Evolutionary conservation across 257 asterid species (phyloP).

Genomic region (Scutellaria galericulata): DNA sequence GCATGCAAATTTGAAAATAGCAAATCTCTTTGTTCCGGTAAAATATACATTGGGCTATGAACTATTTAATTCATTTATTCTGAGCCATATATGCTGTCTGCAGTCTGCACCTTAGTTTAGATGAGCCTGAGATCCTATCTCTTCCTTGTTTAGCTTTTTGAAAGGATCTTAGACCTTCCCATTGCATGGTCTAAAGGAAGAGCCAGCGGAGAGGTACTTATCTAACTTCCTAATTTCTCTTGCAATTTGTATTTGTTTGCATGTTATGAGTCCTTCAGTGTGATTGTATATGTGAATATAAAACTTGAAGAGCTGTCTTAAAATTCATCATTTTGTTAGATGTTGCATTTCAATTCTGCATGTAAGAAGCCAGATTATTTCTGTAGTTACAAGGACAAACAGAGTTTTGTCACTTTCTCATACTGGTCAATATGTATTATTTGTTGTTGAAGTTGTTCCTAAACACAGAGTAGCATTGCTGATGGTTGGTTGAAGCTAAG

Average conservation of each 20-base stretch:
- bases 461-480: too few relatives aligned
- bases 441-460: neutral
- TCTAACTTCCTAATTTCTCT: conserved; percentile 46
- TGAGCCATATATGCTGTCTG: conserved; percentile 24
- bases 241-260: conserved; percentile 31
- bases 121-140: conserved; percentile 34
- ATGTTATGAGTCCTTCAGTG: conserved; percentile 21
- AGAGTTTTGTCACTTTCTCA: conserved; percentile 27
- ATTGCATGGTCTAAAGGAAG: conserved; percentile 93
- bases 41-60: conserved; percentile 38
- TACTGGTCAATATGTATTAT: neutral
- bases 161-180: conserved; percentile 94
- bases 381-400: conserved; percentile 22
- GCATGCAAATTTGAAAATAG: conserved; percentile 94
- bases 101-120: conserved; percentile 31
- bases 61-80: conserved; percentile 27
- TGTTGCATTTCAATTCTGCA: neutral
- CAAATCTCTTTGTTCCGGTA: conserved; percentile 94
- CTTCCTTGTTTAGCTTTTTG: conserved; percentile 75
- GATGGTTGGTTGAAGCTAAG: too few relatives aligned
- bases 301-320: conserved; percentile 8
- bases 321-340: conserved; percentile 19
- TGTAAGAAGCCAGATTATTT: conserved; percentile 26
- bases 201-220: conserved; percentile 99
- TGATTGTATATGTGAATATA: conserved; percentile 16